phyloP scores from a whole-genome alignment of 2,329 filamentous ascomycete species.

The Arthrinium phaeospermum region DNA sequence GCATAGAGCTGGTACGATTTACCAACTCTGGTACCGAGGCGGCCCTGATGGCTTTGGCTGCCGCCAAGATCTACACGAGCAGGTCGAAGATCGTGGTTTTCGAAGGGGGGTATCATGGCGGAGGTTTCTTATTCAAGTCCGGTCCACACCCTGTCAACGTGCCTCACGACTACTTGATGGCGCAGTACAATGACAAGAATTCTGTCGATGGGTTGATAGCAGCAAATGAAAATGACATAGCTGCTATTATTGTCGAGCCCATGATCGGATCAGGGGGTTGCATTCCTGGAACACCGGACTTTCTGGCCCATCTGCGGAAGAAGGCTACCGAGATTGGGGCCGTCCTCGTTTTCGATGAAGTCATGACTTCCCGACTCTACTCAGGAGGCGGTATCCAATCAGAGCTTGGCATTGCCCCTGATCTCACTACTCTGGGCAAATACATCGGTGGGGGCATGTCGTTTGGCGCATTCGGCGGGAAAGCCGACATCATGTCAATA shows the following conservation, averaged over 20 bases:
- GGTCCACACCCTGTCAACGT: conserved; percentile 29
- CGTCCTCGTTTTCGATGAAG: conserved; percentile 73
- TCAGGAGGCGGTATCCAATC: conserved; percentile 53
- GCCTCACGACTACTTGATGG: conserved; percentile 42
- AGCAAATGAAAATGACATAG: conserved; percentile 50
- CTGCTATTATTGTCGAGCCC: conserved; percentile 69
- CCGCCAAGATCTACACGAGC: conserved; percentile 53
- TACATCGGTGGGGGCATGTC: conserved; percentile 70
- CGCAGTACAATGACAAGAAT: conserved; percentile 64
- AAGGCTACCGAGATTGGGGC: conserved; percentile 54
- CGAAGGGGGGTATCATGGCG: conserved; percentile 58
- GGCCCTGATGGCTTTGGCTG: conserved; percentile 63
- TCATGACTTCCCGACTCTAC: conserved; percentile 69
- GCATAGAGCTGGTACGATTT: conserved; percentile 63
- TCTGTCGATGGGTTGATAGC: conserved; percentile 51
- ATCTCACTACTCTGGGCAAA: conserved; percentile 70
- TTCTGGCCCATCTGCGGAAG: conserved; percentile 56
- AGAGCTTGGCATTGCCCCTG: conserved; percentile 54
- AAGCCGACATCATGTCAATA: conserved; percentile 60
- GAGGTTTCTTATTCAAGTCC: conserved; percentile 54
- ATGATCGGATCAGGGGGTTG: conserved; percentile 70
- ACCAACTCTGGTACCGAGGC: conserved; percentile 72
- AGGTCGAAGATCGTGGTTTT: conserved; percentile 58
- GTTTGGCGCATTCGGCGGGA: conserved; percentile 71
- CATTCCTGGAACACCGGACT: conserved; percentile 54